These are phyloP conservation scores for Apophysomyces ossiformis DNA, from an alignment of 371 early-diverging fungal genomes.

Conservation along the genomic window DNA sequence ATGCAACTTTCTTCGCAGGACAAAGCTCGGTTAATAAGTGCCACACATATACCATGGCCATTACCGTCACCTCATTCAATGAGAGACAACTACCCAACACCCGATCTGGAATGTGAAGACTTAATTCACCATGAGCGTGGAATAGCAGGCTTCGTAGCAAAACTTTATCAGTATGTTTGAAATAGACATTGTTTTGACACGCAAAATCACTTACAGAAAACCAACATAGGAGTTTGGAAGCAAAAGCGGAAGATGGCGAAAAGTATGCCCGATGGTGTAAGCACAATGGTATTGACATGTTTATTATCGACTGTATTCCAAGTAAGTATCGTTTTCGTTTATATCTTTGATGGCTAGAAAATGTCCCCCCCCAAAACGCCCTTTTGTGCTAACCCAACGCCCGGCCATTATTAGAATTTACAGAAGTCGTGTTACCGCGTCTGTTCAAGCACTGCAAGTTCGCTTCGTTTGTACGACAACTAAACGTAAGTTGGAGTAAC, in stretches of 20 bases:
- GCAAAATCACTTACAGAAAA: conserved; percentile 9
- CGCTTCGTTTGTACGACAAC: conserved; percentile 54
- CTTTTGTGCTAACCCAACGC: conserved; percentile 2
- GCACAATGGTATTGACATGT: conserved; percentile 46
- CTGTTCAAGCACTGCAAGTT: conserved; percentile 58
- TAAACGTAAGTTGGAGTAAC: conserved; percentile 41
- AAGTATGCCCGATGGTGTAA: conserved; percentile 46
- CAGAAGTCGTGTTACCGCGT: conserved; percentile 47
- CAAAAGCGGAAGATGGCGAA: conserved; percentile 34
- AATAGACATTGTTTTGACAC: conserved; percentile 9
- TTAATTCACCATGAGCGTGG: conserved; percentile 28
- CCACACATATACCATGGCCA: conserved; percentile 8
- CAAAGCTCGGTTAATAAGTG: neutral
- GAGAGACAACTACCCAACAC: conserved; percentile 12
- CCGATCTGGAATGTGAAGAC: conserved; percentile 18
- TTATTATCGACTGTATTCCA: conserved; percentile 45
- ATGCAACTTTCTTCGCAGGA: conserved; percentile 5
- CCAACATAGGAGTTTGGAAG: conserved; percentile 35
- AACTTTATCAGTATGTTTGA: conserved; percentile 41
- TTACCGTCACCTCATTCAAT: conserved; percentile 7
- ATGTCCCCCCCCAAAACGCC: neutral
- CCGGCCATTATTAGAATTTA: conserved; percentile 37
- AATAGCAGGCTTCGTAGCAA: conserved; percentile 46
- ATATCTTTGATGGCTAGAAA: conserved; percentile 1
- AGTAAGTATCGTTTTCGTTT: conserved; percentile 24